phyloP scores from a whole-genome alignment of 2,329 filamentous ascomycete species.

The Tolypocladium sp. region DNA sequence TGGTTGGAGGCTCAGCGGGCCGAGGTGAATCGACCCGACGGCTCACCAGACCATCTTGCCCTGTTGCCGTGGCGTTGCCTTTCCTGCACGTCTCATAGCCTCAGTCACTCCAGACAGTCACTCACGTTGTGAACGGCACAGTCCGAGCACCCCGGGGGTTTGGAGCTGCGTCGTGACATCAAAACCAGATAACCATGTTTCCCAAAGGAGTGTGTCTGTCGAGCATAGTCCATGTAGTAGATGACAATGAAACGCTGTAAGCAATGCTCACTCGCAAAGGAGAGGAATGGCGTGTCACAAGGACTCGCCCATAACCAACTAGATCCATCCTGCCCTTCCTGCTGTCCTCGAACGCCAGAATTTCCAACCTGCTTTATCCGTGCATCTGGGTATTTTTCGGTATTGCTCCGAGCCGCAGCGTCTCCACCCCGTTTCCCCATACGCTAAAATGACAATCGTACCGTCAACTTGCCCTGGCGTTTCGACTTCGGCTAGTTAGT shows the following conservation, averaged over 20 bases:
- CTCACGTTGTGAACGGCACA: not conserved
- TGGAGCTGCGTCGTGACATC: not conserved
- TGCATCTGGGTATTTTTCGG: not conserved
- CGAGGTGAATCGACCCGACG: not conserved
- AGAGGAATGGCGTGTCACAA: not conserved
- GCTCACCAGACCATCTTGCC: not conserved
- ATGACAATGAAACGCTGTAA: not conserved
- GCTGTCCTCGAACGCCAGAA: not conserved
- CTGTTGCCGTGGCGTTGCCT: not conserved
- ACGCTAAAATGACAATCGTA: not conserved
- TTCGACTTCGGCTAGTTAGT: slow-evolving; percentile 10
- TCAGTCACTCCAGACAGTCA: not conserved
- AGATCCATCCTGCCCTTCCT: not conserved
- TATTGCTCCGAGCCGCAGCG: not conserved
- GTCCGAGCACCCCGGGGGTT: not conserved
- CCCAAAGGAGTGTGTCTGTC: not conserved
- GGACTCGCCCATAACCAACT: not conserved
- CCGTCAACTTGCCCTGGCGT: not conserved
- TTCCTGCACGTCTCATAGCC: too few species aligned
- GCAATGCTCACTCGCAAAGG: not conserved
- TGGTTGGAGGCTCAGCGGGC: not conserved
- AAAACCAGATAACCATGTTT: not conserved
- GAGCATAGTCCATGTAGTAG: not conserved
- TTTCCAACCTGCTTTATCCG: not conserved
- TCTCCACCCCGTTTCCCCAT: not conserved